A percentile compares a stretch with the other conserved stretches of the same genome.
Conservation (phyloP, 1,284 basidiomycete genomes). For the Trichosporon inkin region DNA sequence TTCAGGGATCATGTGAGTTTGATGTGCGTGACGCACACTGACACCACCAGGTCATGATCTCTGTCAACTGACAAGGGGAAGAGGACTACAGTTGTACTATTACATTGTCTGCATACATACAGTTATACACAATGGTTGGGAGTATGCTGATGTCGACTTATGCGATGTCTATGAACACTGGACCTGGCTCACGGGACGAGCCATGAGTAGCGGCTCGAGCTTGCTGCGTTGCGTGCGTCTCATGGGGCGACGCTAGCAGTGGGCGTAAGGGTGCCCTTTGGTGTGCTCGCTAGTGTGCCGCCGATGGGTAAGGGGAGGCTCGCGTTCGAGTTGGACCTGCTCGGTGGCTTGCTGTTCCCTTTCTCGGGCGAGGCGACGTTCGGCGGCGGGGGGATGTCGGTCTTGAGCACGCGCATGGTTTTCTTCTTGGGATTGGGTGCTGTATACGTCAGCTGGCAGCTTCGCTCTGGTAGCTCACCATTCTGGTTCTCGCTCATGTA, state of each 20-base stretch:
- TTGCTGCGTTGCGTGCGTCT: not conserved
- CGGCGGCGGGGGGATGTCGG: constrained; percentile 46
- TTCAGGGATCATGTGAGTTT: constrained; percentile 43
- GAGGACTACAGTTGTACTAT: too few species aligned
- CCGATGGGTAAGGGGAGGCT: constrained; percentile 24
- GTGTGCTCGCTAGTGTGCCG: constrained; percentile 30
- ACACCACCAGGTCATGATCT: not conserved
- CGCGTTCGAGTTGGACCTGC: constrained; percentile 8
- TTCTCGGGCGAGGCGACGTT: constrained; percentile 17
- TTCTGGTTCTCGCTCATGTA: constrained; percentile 94
- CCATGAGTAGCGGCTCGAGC: not conserved
- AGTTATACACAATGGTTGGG: too few species aligned
- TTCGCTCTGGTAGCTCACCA: constrained; percentile 56
- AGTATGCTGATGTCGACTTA: too few species aligned
- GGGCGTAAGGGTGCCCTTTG: constrained; percentile 11
- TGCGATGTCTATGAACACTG: too few species aligned
- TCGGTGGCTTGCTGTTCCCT: constrained; percentile 17
- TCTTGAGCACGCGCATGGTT: constrained; percentile 49
- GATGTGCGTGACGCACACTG: too few species aligned
- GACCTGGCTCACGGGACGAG: too few species aligned
- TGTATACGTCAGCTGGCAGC: constrained; percentile 13
- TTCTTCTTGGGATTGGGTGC: constrained; percentile 52
- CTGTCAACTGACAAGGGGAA: not conserved
- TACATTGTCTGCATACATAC: too few species aligned
- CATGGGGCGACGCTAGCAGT: not conserved